These are phyloP conservation scores for Trichoderma koningiopsis DNA, from an alignment of 2,329 filamentous ascomycete species.

Conservation along the genomic window DNA sequence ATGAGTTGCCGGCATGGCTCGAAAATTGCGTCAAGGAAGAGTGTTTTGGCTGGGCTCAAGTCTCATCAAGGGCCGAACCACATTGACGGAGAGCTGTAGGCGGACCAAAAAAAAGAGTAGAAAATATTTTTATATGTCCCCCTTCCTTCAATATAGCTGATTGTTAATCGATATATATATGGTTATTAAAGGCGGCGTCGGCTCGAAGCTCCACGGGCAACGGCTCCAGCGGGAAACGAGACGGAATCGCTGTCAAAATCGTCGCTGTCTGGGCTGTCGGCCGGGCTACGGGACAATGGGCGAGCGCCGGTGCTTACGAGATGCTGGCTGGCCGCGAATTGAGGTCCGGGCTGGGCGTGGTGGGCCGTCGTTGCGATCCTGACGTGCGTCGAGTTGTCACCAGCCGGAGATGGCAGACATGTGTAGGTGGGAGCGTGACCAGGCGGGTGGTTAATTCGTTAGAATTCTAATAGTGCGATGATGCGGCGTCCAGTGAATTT, in stretches of 20 bases:
- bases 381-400: neutral
- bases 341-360: neutral
- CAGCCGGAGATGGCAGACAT: slow-evolving; percentile 15
- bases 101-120: neutral
- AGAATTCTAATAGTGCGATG: slow-evolving; percentile 25
- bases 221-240: slow-evolving; percentile 21
- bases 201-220: neutral
- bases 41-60: slow-evolving; percentile 8
- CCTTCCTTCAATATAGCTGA: neutral
- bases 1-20: slow-evolving; percentile 45
- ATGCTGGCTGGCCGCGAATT: slow-evolving; percentile 16
- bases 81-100: slow-evolving; percentile 18
- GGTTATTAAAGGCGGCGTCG: neutral
- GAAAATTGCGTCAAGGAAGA: slow-evolving; percentile 27
- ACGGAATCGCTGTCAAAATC: slow-evolving; percentile 18
- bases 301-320: slow-evolving; percentile 19
- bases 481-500: slow-evolving; percentile 25
- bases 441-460: slow-evolving; percentile 23
- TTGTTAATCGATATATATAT: slow-evolving; percentile 2
- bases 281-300: slow-evolving; percentile 12
- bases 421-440: slow-evolving; percentile 25
- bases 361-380: slow-evolving; percentile 22
- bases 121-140: neutral
- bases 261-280: slow-evolving; percentile 20
- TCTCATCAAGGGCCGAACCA: slow-evolving; percentile 26